Evolutionary conservation across 2,329 filamentous ascomycete genomes (phyloP), one percentile per base, ranked within the genome.

Genomic region (Ascochyta koolunga): DNA sequence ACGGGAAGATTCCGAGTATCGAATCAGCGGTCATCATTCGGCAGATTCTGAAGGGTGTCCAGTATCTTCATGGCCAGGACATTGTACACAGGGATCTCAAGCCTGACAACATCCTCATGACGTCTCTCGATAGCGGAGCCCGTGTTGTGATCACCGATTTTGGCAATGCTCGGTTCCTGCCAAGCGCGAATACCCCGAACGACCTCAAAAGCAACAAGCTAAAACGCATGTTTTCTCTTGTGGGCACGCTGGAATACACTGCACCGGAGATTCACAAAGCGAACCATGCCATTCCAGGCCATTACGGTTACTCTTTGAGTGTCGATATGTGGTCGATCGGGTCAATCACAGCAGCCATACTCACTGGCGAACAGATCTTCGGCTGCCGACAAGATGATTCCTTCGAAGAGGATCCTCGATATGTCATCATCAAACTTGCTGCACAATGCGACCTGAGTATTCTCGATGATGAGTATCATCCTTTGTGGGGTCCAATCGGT

Each of bases 281-380:
- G 36, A 78, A 70, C 55, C 58, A 50, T 13, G 55, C 54, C 25
- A 69, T 65, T 22, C 62, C 64, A 8, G 29, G 33, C 1, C 56
- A 65, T 1, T 39, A 65, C 31, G 82, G 83, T 2, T 87, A 87
- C 65, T 84, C 82, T 24, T 80, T 81, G 63, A 78, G 82, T 9
- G 77, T 86, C 8, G 85, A 88, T 59, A 78, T 88, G 68, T 87
- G 84, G 84, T 84, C 84, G 0, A 63, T 87, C n/a, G 85, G 85
- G 5, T 79, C 78, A 40, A 75, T 87, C 2, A 76, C 82, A 2
- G 78, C 77, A 8, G 74, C 80, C 8, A 67, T 87, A 13, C 72
- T 87, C 15, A 80, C 79, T 0, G 82, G 81, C 13, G 74, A 80
- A 9, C 70, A 75, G 2, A 70, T 83, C 2, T 84, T 84, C 55